phyloP scores from a whole-genome alignment of 202 grass and related monocot species.

The Saccharum hybrid region DNA sequence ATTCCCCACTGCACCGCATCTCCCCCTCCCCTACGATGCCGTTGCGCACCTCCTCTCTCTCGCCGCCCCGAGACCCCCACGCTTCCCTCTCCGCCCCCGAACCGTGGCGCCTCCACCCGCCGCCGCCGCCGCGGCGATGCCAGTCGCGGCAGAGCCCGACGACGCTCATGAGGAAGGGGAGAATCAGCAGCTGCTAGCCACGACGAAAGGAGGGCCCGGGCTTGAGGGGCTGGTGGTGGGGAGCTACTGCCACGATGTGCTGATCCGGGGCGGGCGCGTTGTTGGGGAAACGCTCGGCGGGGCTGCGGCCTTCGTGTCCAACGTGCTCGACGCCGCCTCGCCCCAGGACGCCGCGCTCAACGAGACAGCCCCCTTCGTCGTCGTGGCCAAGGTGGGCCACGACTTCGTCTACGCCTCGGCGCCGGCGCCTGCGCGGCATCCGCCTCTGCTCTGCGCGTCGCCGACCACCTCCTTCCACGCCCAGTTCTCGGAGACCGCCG shows the following conservation, averaged over 20 bases:
- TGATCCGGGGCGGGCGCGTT: constrained; percentile 61
- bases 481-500: constrained; percentile 55
- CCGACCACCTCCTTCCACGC: constrained; percentile 87
- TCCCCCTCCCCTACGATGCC: constrained; percentile 41
- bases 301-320: constrained; percentile 84
- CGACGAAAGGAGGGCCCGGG: not conserved
- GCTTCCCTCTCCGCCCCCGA: not conserved
- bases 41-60: constrained; percentile 39
- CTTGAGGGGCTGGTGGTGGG: constrained; percentile 68
- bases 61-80: constrained; percentile 15
- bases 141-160: constrained; percentile 34
- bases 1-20: constrained; percentile 45
- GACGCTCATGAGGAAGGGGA: not conserved
- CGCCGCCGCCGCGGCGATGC: constrained; percentile 32
- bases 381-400: constrained; percentile 76
- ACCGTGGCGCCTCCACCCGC: constrained; percentile 38
- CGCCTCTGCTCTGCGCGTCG: constrained; percentile 51
- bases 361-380: constrained; percentile 22
- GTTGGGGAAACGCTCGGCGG: constrained; percentile 85
- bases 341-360: constrained; percentile 33
- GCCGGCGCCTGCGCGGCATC: constrained; percentile 47
- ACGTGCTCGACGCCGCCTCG: constrained; percentile 74
- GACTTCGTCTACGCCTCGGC: constrained; percentile 76
- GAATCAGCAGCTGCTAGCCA: not conserved
- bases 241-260: constrained; percentile 99